Conservation (phyloP, 2,329 filamentous ascomycete genomes). For the Fusarium annulatum region DNA sequence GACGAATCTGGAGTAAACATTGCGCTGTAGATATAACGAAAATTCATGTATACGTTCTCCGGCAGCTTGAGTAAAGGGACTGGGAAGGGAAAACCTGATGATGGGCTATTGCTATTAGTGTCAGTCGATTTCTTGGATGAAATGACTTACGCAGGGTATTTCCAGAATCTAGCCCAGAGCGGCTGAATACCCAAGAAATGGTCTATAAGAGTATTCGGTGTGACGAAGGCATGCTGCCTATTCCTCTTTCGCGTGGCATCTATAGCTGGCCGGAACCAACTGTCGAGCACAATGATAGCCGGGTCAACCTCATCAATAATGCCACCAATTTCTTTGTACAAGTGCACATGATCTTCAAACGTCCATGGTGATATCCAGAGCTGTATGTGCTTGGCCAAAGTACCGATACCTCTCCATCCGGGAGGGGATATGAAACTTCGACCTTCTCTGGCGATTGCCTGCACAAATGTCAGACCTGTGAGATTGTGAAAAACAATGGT, state of each 20-base stretch:
- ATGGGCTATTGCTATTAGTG: constrained; percentile 46
- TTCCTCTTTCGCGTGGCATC: background rate
- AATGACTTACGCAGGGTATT: constrained; percentile 34
- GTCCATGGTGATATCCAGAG: constrained; percentile 15
- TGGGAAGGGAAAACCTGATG: constrained; percentile 58
- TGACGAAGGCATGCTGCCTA: constrained; percentile 10
- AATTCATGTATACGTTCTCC: constrained; percentile 49
- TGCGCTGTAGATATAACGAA: constrained; percentile 46
- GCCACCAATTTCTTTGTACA: background rate
- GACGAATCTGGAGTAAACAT: constrained; percentile 43
- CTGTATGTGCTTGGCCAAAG: background rate
- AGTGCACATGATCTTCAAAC: constrained; percentile 4
- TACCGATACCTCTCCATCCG: background rate
- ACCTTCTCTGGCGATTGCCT: background rate
- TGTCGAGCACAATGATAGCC: background rate
- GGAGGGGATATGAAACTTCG: constrained; percentile 13
- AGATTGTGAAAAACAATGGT: background rate
- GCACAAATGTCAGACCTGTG: background rate
- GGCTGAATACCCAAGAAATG: constrained; percentile 33
- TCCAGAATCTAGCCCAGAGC: constrained; percentile 34
- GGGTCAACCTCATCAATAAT: background rate
- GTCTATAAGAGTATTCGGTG: constrained; percentile 9
- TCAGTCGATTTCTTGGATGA: rapidly evolving
- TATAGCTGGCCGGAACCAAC: constrained; percentile 9
- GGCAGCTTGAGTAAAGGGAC: constrained; percentile 52